phyloP scores from a whole-genome alignment of 1,139 yeast species.

The Pichia sp. region DNA sequence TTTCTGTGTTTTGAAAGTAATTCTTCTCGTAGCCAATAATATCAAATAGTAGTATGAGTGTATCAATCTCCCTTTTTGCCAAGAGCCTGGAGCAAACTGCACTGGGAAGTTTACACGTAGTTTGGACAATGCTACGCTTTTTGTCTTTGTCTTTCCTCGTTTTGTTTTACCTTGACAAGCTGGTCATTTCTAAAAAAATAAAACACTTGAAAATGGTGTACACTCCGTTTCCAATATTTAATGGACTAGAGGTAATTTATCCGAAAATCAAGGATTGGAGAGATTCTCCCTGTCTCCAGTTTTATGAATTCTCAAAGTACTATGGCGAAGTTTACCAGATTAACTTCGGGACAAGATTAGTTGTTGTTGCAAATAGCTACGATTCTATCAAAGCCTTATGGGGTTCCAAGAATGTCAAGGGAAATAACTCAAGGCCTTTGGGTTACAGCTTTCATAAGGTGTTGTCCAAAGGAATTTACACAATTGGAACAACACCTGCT shows the following conservation, averaged over 20 bases:
- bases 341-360: slow-evolving; percentile 51
- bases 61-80: background rate
- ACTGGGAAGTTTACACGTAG: background rate
- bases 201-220: slow-evolving; percentile 22
- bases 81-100: background rate
- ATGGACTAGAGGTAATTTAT: slow-evolving; percentile 23
- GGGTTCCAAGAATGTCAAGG: slow-evolving; percentile 44
- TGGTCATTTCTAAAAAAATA: slow-evolving; percentile 19
- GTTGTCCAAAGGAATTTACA: slow-evolving; percentile 55
- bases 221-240: slow-evolving; percentile 26
- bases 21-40: background rate
- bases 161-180: background rate
- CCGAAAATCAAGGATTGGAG: slow-evolving; percentile 22
- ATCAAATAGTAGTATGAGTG: background rate
- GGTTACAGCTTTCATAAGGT: slow-evolving; percentile 65
- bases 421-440: slow-evolving; percentile 64
- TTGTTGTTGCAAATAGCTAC: slow-evolving; percentile 63
- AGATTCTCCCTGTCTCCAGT: slow-evolving; percentile 46
- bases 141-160: background rate
- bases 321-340: slow-evolving; percentile 57
- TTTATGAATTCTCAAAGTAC: slow-evolving; percentile 42
- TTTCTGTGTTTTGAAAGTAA: background rate
- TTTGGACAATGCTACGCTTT: background rate
- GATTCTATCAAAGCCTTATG: slow-evolving; percentile 52
- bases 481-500: slow-evolving; percentile 76